Evolutionary conservation across 345 rosid genomes (phyloP), one percentile per base, ranked within the genome.

Genomic region (Pugionium cornutum): DNA sequence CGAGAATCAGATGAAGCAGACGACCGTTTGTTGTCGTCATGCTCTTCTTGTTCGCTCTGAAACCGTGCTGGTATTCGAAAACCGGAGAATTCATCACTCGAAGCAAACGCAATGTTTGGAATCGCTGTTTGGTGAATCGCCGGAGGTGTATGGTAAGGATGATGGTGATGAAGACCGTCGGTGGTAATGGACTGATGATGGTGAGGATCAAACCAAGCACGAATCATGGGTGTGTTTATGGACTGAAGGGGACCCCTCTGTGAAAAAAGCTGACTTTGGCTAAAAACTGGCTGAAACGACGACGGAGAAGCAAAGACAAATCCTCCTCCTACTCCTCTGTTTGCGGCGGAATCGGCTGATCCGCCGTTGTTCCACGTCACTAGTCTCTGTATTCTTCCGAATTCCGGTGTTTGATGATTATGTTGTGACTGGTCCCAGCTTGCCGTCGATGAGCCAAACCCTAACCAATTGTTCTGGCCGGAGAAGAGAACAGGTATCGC

Each of bases 221-320:
- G 96, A 81, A 82, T 53, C 64, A 83, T 72, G 71, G 96, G 86
- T 73, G 77, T 78, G 83, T 83, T 75, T 84, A 89, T 92, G 96
- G 98, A 92, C 98, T 92, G 96, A 92, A 92, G 95, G 98, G 96
- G 85, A 85, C 98, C 96, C 98, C 98, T 85, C 86, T 87, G 95
- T 74, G 92, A 65, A 62, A 62, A 81, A 81, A 89, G 58, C 49
- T 81, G 96, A 78, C 80, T 80, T 69, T 87, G 95, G 82, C 95
- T 86, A 28, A 83, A 78, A 9, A 81, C 65, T 61, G 87, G 79
- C 82, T 77, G 89, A 75, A 77, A 53, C 58, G 77, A 67, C 18
- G 80, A 47, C 61, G 83, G 83, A 62, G 84, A 63, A 71, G 82
- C 73, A 59, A 84, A 89, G 51, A 78, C 30, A 54, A 84, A 79